Conservation (phyloP, 1,284 basidiomycete genomes). For the Leccinum variabile region DNA sequence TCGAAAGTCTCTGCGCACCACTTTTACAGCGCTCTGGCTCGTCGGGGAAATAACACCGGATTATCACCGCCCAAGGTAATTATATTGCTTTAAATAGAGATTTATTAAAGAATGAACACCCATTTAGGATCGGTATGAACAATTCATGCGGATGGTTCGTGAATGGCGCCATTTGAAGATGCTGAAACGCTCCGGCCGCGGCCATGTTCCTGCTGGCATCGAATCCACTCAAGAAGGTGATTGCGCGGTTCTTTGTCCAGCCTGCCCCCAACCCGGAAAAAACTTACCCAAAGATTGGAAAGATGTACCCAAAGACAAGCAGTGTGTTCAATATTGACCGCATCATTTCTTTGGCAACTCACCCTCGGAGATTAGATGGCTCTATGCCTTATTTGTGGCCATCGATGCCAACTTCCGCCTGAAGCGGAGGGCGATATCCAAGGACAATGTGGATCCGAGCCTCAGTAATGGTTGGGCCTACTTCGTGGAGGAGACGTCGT, state of each 20-base stretch:
- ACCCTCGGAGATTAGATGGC: neutral
- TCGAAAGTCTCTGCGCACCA: constrained; percentile 23
- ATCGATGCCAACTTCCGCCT: neutral
- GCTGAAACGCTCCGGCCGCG: constrained; percentile 5
- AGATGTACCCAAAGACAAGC: neutral
- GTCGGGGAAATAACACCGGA: neutral
- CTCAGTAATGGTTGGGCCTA: neutral
- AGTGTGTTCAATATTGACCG: neutral
- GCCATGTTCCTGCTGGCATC: neutral
- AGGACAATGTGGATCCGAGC: neutral
- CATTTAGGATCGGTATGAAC: constrained; percentile 26
- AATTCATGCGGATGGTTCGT: constrained; percentile 23
- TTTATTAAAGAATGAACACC: neutral
- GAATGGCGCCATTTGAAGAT: constrained; percentile 32
- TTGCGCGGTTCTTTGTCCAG: neutral
- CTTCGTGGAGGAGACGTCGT: neutral
- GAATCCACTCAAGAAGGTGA: neutral
- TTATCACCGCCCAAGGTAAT: neutral
- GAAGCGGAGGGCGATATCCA: neutral
- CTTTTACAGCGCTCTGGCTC: constrained; percentile 15
- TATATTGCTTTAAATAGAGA: neutral
- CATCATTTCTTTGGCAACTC: neutral
- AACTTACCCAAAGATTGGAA: neutral
- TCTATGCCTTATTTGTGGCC: neutral
- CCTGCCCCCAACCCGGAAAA: neutral